Evolutionary conservation across 2,329 filamentous ascomycete species (phyloP), one percentile per base, ranked within the genome.

Genomic region (Penicillium sp.): DNA sequence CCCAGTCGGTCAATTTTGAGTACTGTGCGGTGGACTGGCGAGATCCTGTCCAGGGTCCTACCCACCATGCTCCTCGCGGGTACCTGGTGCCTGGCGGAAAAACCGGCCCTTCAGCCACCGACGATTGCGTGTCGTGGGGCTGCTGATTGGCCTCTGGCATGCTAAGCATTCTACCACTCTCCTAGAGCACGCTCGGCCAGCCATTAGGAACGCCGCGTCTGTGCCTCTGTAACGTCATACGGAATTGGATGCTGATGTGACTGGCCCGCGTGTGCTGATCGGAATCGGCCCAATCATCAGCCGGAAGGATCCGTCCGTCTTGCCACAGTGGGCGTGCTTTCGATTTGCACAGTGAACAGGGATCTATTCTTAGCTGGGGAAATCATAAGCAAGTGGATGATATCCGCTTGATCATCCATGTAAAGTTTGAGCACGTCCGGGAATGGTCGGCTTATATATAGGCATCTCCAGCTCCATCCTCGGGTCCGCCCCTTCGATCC

Each of bases 261-360:
- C 38, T 48, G 46, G 60, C 60, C 45, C 40, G 28, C 35, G 22
- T 22, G 10, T 56, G 63, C 43, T 55, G 66, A 65, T 68, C 63
- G 43, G 14, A 43, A 63, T 62, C 65, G 57, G 42, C n/a, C 61
- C 61, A 59, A 67, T 68, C 59, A 66, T 26, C 37, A 53, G 38
- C 57, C 19, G 25, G 10, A 16, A 25, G 6, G 37, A 60, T 58
- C 57, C 46, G 38, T 54, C 45, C 55, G 14, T 56, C 14, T 65
- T 52, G 68, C 66, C 66, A 69, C 65, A 13, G 19, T 37, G 66
- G 56, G 61, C 63, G 65, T 70, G 68, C 58, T 65, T 42, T 63
- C 33, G 26, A 45, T 30, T 58, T 57, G 40, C 42, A 16, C 37
- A 30, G 26, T n/a, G 42, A 43, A 55, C 45, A 42, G 59, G 14